These are phyloP conservation scores for Plasmodium gaboni DNA, from an alignment of 169 alveolate genomes.

Conservation along the genomic window DNA sequence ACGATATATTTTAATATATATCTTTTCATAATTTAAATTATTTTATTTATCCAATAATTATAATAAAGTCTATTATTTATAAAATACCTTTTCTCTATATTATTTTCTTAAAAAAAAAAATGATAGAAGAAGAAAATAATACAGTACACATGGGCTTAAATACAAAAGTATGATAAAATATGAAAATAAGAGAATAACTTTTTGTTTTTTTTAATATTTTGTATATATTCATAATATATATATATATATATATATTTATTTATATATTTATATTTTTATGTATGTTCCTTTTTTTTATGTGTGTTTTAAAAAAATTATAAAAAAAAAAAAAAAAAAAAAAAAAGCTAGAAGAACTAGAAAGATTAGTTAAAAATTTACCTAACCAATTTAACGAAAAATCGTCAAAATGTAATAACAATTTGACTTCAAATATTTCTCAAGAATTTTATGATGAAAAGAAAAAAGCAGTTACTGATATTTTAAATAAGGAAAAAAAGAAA, in stretches of 20 bases:
- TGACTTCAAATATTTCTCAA: neutral
- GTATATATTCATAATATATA: neutral
- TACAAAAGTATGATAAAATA: slow-evolving; percentile 16
- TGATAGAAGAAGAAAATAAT: slow-evolving; percentile 12
- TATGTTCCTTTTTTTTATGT: slow-evolving; percentile 1
- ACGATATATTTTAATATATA: too few species aligned
- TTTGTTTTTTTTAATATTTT: neutral
- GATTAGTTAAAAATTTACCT: neutral
- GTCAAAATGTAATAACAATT: slow-evolving; percentile 2
- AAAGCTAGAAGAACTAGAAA: slow-evolving; percentile 44
- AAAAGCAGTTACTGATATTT: slow-evolving; percentile 10
- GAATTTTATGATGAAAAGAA: slow-evolving; percentile 44
- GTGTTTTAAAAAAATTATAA: neutral
- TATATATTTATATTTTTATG: neutral
- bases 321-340: neutral
- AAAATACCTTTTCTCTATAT: too few species aligned
- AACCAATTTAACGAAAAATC: neutral
- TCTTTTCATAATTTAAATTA: too few species aligned
- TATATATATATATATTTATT: neutral
- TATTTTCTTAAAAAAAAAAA: neutral
- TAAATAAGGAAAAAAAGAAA: slow-evolving; percentile 37
- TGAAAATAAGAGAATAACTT: neutral
- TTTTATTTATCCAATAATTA: too few species aligned
- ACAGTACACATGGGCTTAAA: slow-evolving; percentile 18
- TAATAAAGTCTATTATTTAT: too few species aligned